phyloP scores from a whole-genome alignment of 2,329 filamentous ascomycete genomes.

The Beauveria bassiana region DNA sequence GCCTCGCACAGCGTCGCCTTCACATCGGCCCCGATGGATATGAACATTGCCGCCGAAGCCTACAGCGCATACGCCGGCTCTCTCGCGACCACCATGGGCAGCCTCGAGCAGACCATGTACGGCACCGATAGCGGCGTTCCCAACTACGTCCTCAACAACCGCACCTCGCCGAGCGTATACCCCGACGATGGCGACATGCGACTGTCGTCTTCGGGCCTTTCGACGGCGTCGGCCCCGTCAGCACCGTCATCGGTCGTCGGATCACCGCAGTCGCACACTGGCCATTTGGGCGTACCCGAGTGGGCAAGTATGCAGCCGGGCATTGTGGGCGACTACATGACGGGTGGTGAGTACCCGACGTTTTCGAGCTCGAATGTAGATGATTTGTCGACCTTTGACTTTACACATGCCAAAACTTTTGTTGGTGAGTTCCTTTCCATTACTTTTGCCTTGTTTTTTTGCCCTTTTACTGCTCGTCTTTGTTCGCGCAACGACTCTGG shows the following conservation, averaged over 20 bases:
- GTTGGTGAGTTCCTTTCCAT: slow-evolving; percentile 44
- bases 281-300: slow-evolving; percentile 49
- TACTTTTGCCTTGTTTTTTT: slow-evolving; percentile 13
- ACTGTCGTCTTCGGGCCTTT: slow-evolving; percentile 50
- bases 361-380: slow-evolving; percentile 43
- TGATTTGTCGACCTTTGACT: slow-evolving; percentile 42
- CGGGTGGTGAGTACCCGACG: slow-evolving; percentile 46
- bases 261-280: slow-evolving; percentile 53
- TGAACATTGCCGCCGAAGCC: slow-evolving; percentile 40
- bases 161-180: slow-evolving; percentile 41
- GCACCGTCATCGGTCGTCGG: slow-evolving; percentile 60
- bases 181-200: slow-evolving; percentile 43
- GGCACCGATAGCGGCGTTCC: slow-evolving; percentile 28
- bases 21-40: slow-evolving; percentile 36
- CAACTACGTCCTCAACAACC: slow-evolving; percentile 38
- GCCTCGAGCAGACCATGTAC: slow-evolving; percentile 42
- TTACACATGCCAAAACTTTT: slow-evolving; percentile 41
- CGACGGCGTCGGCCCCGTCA: slow-evolving; percentile 53
- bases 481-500: slow-evolving; percentile 21
- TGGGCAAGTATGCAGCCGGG: slow-evolving; percentile 58
- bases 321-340: slow-evolving; percentile 52
- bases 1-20: slow-evolving; percentile 32
- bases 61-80: slow-evolving; percentile 27
- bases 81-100: slow-evolving; percentile 25
- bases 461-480: slow-evolving; percentile 25